Evolutionary conservation across 2,329 filamentous ascomycete genomes (phyloP).

Genomic region (Chlorencoelia australis): DNA sequence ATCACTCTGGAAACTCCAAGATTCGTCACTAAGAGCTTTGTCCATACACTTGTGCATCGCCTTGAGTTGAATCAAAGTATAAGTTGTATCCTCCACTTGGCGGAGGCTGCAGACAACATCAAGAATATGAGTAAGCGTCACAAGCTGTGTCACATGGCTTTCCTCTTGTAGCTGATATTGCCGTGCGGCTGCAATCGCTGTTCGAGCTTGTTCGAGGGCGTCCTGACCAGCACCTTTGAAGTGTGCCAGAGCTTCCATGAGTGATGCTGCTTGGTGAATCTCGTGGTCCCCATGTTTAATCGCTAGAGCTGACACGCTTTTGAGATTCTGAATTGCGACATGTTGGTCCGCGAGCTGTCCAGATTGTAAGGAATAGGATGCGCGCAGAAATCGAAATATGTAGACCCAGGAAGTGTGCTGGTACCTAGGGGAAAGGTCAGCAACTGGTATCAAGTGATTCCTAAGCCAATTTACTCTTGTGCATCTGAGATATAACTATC

Average conservation of each 20-base stretch:
- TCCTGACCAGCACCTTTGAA: conserved; percentile 55
- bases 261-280: conserved; percentile 53
- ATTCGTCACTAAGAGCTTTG: conserved; percentile 32
- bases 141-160: conserved; percentile 55
- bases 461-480: conserved; percentile 41
- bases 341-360: conserved; percentile 50
- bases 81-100: conserved; percentile 47
- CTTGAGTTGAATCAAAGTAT: conserved; percentile 49
- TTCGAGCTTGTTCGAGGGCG: conserved; percentile 58
- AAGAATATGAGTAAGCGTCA: conserved; percentile 54
- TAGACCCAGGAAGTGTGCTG: conserved; percentile 67
- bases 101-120: conserved; percentile 62
- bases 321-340: conserved; percentile 58
- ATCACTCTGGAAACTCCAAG: conserved; percentile 31
- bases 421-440: conserved; percentile 30
- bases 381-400: conserved; percentile 64
- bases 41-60: conserved; percentile 54
- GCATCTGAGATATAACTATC: conserved; percentile 61
- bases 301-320: conserved; percentile 49
- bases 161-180: conserved; percentile 59
- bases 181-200: conserved; percentile 62
- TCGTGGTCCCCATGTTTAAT: conserved; percentile 50
- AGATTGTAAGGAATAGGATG: conserved; percentile 55
- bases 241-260: conserved; percentile 61
- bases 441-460: conserved; percentile 1